Percentiles rank a stretch among this genome's conserved stretches.
Evolutionary conservation across 805 yeast genomes (phyloP).

Genomic region (Ogataea polymorpha): DNA sequence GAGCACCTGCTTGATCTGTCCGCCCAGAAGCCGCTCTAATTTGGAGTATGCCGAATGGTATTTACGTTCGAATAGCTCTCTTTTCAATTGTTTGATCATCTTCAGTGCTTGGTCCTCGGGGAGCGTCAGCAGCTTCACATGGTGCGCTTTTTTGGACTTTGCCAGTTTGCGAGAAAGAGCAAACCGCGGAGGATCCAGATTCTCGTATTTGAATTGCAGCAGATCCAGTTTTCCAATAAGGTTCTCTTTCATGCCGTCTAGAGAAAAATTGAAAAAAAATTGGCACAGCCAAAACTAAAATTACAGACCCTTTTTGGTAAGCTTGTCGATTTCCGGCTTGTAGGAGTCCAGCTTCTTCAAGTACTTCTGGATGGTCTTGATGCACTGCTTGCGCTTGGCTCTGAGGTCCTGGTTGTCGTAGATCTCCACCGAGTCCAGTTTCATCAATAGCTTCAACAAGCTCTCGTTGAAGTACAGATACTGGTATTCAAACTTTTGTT

Average conservation of each 20-base stretch:
- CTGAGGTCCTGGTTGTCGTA: slow-evolving; percentile 49
- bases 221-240: slow-evolving; percentile 53
- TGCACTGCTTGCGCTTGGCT: slow-evolving; percentile 53
- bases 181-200: slow-evolving; percentile 46
- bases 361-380: slow-evolving; percentile 57
- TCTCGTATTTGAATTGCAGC: slow-evolving; percentile 47
- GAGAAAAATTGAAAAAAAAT: slow-evolving; percentile 5
- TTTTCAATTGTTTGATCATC: slow-evolving; percentile 44
- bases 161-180: slow-evolving; percentile 46
- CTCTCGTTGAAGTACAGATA: slow-evolving; percentile 62
- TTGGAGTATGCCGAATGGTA: slow-evolving; percentile 43
- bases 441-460: slow-evolving; percentile 62
- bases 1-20: slow-evolving; percentile 19
- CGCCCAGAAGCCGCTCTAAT: slow-evolving; percentile 37
- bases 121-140: slow-evolving; percentile 36
- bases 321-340: slow-evolving; percentile 20
- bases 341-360: slow-evolving; percentile 50
- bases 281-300: slow-evolving; percentile 6
- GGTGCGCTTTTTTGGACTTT: slow-evolving; percentile 38
- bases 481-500: slow-evolving; percentile 39
- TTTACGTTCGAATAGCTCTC: slow-evolving; percentile 46
- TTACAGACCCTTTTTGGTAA: slow-evolving; percentile 17
- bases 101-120: slow-evolving; percentile 40
- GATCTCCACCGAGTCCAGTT: slow-evolving; percentile 55
- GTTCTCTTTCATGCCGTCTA: slow-evolving; percentile 34